These are phyloP conservation scores for Suillus alpinus DNA, from an alignment of 768 basidiomycete species.

Conservation along the genomic window DNA sequence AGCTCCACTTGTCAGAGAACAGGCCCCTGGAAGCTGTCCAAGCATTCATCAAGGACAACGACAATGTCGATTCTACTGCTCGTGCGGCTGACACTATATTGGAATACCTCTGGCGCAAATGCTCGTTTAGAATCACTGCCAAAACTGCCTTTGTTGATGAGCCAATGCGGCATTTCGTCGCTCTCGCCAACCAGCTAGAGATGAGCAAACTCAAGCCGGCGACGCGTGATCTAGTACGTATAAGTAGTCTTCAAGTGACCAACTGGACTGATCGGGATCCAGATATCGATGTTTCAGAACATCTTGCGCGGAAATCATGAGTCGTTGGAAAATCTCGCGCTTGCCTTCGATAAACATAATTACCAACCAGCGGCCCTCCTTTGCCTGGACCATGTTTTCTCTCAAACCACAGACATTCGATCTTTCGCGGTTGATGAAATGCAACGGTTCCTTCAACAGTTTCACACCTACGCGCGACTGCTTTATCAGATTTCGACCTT, in stretches of 20 bases:
- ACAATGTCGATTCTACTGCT: constrained; percentile 23
- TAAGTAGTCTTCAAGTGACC: constrained; percentile 6
- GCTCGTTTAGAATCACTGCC: constrained; percentile 38
- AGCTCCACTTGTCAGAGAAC: constrained; percentile 48
- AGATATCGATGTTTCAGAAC: constrained; percentile 36
- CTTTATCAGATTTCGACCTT: constrained; percentile 28
- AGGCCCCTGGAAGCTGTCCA: constrained; percentile 45
- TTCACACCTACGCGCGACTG: constrained; percentile 33
- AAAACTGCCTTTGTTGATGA: constrained; percentile 4
- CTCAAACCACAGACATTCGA: constrained; percentile 22
- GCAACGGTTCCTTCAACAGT: constrained; percentile 29
- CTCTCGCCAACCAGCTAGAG: constrained; percentile 17
- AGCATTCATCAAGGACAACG: constrained; percentile 37
- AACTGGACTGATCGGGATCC: constrained; percentile 13
- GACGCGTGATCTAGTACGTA: constrained; percentile 14
- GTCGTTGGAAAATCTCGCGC: constrained; percentile 32
- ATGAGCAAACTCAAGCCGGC: constrained; percentile 5
- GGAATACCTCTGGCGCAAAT: constrained; percentile 42
- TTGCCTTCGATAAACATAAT: constrained; percentile 23
- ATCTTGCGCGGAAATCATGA: constrained; percentile 22
- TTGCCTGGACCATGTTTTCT: constrained; percentile 43
- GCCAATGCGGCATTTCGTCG: constrained; percentile 22
- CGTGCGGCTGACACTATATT: constrained; percentile 40
- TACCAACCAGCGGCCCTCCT: constrained; percentile 37
- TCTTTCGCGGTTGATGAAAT: constrained; percentile 25